These are phyloP conservation scores for Aspergillus ibericus DNA, from an alignment of 2,329 filamentous ascomycete genomes.

Conservation along the genomic window DNA sequence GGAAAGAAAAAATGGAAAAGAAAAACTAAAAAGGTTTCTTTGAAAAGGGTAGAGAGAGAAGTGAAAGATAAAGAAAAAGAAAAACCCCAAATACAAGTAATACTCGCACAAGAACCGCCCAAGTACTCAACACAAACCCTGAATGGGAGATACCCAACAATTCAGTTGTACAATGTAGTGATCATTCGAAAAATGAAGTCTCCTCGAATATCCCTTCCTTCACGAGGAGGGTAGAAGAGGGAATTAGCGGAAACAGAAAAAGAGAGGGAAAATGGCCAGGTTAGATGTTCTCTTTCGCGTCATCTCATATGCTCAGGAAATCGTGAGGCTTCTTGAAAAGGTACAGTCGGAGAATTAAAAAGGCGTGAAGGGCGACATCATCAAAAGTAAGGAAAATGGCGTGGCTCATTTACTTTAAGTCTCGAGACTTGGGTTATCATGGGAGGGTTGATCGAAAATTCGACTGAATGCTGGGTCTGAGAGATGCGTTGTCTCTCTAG, in stretches of 20 bases:
- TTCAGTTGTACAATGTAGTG: constrained; percentile 22
- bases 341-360: constrained; percentile 13
- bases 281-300: constrained; percentile 11
- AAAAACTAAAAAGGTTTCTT: background rate
- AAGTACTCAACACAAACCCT: constrained; percentile 22
- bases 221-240: constrained; percentile 3
- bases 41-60: constrained; percentile 12
- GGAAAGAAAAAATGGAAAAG: constrained; percentile 4
- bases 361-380: constrained; percentile 10
- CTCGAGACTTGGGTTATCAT: constrained; percentile 33
- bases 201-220: background rate
- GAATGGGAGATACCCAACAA: constrained; percentile 17
- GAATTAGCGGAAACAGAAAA: constrained; percentile 14
- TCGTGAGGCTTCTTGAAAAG: constrained; percentile 19
- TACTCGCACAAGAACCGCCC: constrained; percentile 24
- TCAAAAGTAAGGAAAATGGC: constrained; percentile 5
- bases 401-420: constrained; percentile 25
- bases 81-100: constrained; percentile 12
- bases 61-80: constrained; percentile 6
- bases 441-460: constrained; percentile 46
- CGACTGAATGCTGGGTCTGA: constrained; percentile 49
- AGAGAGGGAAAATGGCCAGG: constrained; percentile 8
- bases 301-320: constrained; percentile 17
- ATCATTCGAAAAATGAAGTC: background rate
- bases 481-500: constrained; percentile 29